Evolutionary conservation across 1,284 basidiomycete species (phyloP), one percentile per base, ranked within the genome.

Genomic region (Lignosus rhinocerotis): DNA sequence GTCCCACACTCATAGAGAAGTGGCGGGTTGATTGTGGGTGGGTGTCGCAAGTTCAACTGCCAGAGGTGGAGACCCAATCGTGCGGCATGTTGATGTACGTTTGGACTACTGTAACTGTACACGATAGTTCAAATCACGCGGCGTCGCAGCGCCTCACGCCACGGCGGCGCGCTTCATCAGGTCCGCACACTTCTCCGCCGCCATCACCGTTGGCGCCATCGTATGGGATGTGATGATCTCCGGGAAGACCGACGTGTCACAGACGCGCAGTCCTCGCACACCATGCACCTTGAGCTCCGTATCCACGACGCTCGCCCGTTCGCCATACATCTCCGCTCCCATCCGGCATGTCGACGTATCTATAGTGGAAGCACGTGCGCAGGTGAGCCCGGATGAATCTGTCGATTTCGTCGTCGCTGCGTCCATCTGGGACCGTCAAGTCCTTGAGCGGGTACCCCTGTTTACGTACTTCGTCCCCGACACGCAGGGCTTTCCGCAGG

Each of bases 281-380:
- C 84, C 84, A 55, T 81, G 77, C n/a, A 87, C 82, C 16, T 69
- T 66, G 53, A 86, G 67, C 59, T 77, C 65, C 11, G 76, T 64
- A 58, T 85, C 81, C 17, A 85, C 74, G 0, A 85, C 83, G 1
- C 79, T 80, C 4, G 63, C 65, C 8, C 64, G 51, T 30, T 58
- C 54, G 0, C 51, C 30, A 41, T 70, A 69, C 32, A 69, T 50
- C 44, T 68, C 72, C 8, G 65, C 68, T 14, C 75, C 80, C 76
- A 76, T 77, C 6, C 75, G 63, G 58, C 75, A 77, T 6, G 74
- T 73, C 6, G 69, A 74, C 8, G 71, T 66, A n/a, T n/a, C n/a
- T n/a, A 51, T 75, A 76, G 57, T 78, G 75, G 62, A 70, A 76
- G 21, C 69, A 72, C 30, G 73, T 73, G 30, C 67, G 64, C 8